Evolutionary conservation across 176 grass and related monocot genomes (phyloP).

Genomic region (Zizania latifolia): DNA sequence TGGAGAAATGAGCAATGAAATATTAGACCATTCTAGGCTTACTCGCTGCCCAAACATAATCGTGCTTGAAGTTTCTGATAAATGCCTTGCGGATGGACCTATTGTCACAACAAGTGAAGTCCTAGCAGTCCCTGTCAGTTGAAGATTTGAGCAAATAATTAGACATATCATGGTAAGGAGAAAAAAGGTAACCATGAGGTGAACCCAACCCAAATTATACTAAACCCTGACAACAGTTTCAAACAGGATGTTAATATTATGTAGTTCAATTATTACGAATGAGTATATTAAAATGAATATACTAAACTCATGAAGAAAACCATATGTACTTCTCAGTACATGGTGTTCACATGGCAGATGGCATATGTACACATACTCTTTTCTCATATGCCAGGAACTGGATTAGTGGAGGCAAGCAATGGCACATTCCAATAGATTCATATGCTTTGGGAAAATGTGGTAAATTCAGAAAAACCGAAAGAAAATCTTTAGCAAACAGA

Average conservation of each 20-base stretch:
- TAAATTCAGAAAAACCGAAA: not conserved
- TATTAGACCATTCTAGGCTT: conserved; percentile 28
- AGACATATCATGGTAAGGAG: not conserved
- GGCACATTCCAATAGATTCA: not conserved
- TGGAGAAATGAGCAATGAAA: not conserved
- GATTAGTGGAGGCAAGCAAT: not conserved
- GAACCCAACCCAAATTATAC: not conserved
- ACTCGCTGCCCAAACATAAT: conserved; percentile 94
- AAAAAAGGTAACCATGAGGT: not conserved
- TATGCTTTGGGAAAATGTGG: not conserved
- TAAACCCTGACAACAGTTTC: not conserved
- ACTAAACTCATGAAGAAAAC: not conserved
- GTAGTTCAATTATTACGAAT: not conserved
- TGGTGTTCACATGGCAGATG: not conserved
- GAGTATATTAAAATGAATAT: not conserved
- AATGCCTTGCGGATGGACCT: conserved; percentile 77
- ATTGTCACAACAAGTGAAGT: conserved; percentile 93
- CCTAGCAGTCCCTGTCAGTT: conserved; percentile 75
- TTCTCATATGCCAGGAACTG: not conserved
- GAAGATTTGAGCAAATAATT: conserved; percentile 14
- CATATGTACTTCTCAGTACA: not conserved
- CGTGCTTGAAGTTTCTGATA: conserved; percentile 96
- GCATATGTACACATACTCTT: not conserved
- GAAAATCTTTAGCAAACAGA: conserved; percentile 5
- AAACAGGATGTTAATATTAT: not conserved